These are phyloP conservation scores for Umbelopsis vinacea DNA, from an alignment of 192 early-diverging fungal genomes.

Conservation along the genomic window DNA sequence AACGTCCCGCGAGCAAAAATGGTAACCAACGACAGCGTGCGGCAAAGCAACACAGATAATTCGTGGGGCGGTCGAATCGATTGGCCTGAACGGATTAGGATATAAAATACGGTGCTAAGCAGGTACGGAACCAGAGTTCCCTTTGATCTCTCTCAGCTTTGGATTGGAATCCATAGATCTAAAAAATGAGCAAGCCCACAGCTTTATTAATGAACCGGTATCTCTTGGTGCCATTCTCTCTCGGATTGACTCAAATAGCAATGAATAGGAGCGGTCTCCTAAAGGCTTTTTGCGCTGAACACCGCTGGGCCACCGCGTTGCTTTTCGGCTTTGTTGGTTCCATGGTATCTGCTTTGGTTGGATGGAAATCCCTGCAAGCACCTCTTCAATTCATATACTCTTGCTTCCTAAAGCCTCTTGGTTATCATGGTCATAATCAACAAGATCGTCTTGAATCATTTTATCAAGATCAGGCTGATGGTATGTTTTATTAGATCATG, in stretches of 20 bases:
- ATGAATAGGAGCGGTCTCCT: slow-evolving; percentile 11
- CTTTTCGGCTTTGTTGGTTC: slow-evolving; percentile 29
- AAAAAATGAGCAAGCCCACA: slow-evolving; percentile 3
- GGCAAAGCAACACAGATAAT: slow-evolving; percentile 17
- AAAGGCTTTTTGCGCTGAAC: slow-evolving; percentile 20
- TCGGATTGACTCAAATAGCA: slow-evolving; percentile 24
- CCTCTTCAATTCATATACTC: slow-evolving; percentile 65
- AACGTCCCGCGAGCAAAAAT: slow-evolving; percentile 11
- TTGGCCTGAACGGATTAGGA: not conserved
- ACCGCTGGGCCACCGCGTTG: slow-evolving; percentile 29
- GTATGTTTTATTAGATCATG: slow-evolving; percentile 39
- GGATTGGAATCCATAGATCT: not conserved
- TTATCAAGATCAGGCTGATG: slow-evolving; percentile 78
- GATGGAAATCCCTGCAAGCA: slow-evolving; percentile 46
- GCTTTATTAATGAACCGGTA: slow-evolving; percentile 10
- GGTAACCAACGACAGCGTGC: slow-evolving; percentile 15
- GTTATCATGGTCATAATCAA: slow-evolving; percentile 64
- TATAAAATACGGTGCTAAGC: not conserved
- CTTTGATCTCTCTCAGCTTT: slow-evolving; percentile 1
- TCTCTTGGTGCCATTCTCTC: slow-evolving; percentile 19
- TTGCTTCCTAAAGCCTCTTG: slow-evolving; percentile 77
- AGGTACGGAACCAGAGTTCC: not conserved
- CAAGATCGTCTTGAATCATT: slow-evolving; percentile 79
- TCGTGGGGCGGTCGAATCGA: slow-evolving; percentile 11
- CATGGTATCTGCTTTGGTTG: slow-evolving; percentile 28